Evolutionary conservation across 2,329 filamentous ascomycete species (phyloP), one percentile per base, ranked within the genome.

Genomic region (Elsinoe batatas): DNA sequence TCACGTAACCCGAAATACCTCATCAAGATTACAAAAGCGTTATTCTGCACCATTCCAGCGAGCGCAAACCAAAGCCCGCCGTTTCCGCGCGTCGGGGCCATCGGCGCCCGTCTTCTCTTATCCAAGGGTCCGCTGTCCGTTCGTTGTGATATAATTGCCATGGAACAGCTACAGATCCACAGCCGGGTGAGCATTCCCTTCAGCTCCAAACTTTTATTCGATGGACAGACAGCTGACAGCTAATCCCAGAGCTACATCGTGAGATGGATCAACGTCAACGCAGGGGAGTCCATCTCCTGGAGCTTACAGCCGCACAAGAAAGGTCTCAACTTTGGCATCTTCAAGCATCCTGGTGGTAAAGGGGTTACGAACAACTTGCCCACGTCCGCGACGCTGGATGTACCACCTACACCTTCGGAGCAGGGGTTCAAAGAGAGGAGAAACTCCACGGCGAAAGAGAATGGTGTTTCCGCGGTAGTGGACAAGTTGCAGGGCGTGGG

Each of bases 291-390:
- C 51, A 90, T 98, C 64, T 95, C 91, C 13, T 98, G 93, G 93
- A 96, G 89, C 66, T 82, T 98, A 37, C 91, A 97, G 68, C 93
- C 93, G 42, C 90, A 97, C 71, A 97, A 95, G 76, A 97, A 96
- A 74, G 96, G 91, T 58, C 86, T 98, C 71, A 96, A 97, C 74
- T 95, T 98, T 69, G 93, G 91, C 67, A 87, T 98, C 66, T 94
- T 98, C 72, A 97, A 96, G 70, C 93, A 97, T 69, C 91, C 93
- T 1, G 90, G 91, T 62, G 84, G 80, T 57, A 82, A 81, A 58
- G 77, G 77, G 61, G 76, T 53, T 42, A 55, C 53, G 26, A 47
- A 53, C 26, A 54, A 43, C 32, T 61, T 75, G 10, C 69, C 74
- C 11, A 64, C 72, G 18, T 68, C 73, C 57, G 65, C 65, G 32